A percentile compares a stretch with the other conserved stretches of the same genome.
Evolutionary conservation across 108 stramenopile species (phyloP).

Genomic region (Fistulifera solaris): DNA sequence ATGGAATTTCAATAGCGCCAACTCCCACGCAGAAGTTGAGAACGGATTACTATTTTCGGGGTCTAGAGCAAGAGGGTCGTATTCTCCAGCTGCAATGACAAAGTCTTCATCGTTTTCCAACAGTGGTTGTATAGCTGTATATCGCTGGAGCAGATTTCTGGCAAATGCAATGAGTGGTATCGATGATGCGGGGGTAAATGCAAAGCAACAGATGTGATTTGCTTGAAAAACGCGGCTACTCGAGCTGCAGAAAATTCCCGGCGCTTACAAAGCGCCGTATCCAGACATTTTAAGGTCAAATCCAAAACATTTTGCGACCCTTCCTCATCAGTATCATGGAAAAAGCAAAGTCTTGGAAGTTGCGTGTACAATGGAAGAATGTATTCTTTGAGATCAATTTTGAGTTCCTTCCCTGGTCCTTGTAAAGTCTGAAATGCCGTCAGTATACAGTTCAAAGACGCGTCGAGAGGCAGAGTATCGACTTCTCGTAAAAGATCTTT

Average conservation of each 20-base stretch:
- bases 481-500: slow-evolving; percentile 55
- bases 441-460: slow-evolving; percentile 68
- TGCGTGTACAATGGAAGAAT: slow-evolving; percentile 70
- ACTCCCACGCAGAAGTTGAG: slow-evolving; percentile 75
- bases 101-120: slow-evolving; percentile 79
- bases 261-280: slow-evolving; percentile 67
- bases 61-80: slow-evolving; percentile 56
- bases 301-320: slow-evolving; percentile 23
- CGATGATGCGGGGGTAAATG: slow-evolving; percentile 54
- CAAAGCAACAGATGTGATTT: slow-evolving; percentile 54
- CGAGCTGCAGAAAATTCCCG: slow-evolving; percentile 65
- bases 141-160: slow-evolving; percentile 61
- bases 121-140: slow-evolving; percentile 48
- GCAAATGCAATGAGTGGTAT: slow-evolving; percentile 67
- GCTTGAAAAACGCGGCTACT: slow-evolving; percentile 71
- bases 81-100: slow-evolving; percentile 63
- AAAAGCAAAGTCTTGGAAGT: slow-evolving; percentile 24
- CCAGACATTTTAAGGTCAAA: slow-evolving; percentile 50
- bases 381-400: slow-evolving; percentile 79
- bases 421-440: slow-evolving; percentile 75
- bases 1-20: slow-evolving; percentile 60
- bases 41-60: slow-evolving; percentile 79
- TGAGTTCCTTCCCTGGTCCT: slow-evolving; percentile 75
- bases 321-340: slow-evolving; percentile 10
- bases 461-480: slow-evolving; percentile 57